Base-by-base conservation (phyloP, 2,329 filamentous ascomycete species). In the Acrodontium crateriforme region DNA sequence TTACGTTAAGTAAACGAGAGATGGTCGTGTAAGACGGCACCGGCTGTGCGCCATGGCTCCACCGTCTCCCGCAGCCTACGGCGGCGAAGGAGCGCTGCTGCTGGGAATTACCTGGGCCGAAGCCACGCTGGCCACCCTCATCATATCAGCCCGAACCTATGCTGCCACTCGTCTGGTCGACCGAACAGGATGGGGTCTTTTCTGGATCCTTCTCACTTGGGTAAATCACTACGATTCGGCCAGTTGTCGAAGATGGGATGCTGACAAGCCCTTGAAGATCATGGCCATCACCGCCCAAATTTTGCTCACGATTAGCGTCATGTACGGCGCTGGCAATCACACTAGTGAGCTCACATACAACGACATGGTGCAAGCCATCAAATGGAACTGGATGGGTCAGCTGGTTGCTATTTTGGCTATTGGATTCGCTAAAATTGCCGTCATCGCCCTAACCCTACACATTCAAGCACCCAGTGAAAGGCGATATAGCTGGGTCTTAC, bases 361-460 rank as follows among this genome's bases (percentile, higher is more conserved):
- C 1, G 26, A 42, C 10, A 24, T 29, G 11, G 30, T 37, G 8
- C 25, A 31, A 11, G 35, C 33, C 7, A 25, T 34, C 22, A 32
- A 40, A 15, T 47, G 35, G 35, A 28, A 28, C 14, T 47, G 44
- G 40, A 37, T 46, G 5, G 41, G 39, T 10, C 39, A 41, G 17
- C 22, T 42, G n/a, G 29, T 49, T 2, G 33, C 36, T n/a, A 36
- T 44, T n/a, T 29, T 37, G 10, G 35, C 43, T 2, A 40, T 36
- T 22, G 35, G 35, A 20, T 24, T 38, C 6, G 39, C 40, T 13
- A 49, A 44, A 25, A 29, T 39, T 21, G 40, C 43, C 17, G 40
- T 46, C 27, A 32, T 47, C 16, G 35, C 38, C 12, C 44, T 46
- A 16, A 28, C 46, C 13, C 12, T 45, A 4, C 39, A 40, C 21